Base-by-base conservation (phyloP, 2,329 filamentous ascomycete species). In the Arthrobotrys pseudoclavata region DNA sequence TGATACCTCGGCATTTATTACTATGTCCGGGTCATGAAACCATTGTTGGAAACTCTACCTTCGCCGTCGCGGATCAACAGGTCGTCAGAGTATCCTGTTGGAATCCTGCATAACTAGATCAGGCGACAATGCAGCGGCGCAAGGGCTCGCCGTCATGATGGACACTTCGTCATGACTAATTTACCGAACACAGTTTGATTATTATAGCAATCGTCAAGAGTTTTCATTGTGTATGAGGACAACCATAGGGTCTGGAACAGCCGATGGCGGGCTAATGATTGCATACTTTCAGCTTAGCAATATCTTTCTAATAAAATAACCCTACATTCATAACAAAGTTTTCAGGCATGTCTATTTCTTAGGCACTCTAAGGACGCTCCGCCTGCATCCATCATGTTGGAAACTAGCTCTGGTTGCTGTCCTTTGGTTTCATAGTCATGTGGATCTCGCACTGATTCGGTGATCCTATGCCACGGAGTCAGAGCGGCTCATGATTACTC, bases 31-130 rank as follows among this genome's bases (percentile, higher is more conserved):
- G 22, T 7, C 20, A 34, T 66, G 13, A 5, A 48, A 7, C 18
- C 12, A 31, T 18, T 55, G 45, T 31, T 12, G 26, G 29, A 18
- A 42, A 13, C 15, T 18, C 42, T 62, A 72, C 60, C 18, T 72
- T 72, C 69, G 69, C 69, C 60, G 60, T 72, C 63, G 50, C n/a
- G 40, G 34, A 42, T 63, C 22, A 48, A 31, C 24, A 29, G 9
- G 48, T 60, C 26, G 57, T 20, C 18, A 53, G 52, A 63, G 40
- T 45, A 48, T 66, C 12, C 69, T 40, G 55, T 42, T 34, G 2
- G 31, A 26, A 40, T 71, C 26, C 31, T 60, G 22, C 18, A 47
- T 50, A 42, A 7, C 50, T 50, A 18, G 37, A 72, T 72, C 48
- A 60, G 60, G 50, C 69, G 60, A 66, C 50, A 50, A 37, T 66